Conservation (phyloP, 352 stramenopile genomes). For the Pythium sp. region DNA sequence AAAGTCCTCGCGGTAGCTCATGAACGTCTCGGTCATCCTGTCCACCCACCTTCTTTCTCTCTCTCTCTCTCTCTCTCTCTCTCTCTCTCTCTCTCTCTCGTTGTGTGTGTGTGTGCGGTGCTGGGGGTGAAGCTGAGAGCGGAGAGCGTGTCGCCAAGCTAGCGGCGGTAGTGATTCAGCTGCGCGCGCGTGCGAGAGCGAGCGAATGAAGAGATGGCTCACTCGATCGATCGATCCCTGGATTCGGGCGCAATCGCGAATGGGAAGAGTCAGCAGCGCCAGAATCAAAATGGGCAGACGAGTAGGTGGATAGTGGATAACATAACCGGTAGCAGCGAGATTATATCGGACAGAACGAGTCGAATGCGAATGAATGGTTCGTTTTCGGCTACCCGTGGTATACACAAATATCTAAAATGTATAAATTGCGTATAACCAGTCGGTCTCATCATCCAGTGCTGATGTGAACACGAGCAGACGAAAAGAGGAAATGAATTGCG, state of each 20-base stretch:
- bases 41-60: not conserved
- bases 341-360: too few relatives aligned
- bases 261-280: not conserved
- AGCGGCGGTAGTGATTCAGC: not conserved
- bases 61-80: not conserved
- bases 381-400: too few relatives aligned
- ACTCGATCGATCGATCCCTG: not conserved
- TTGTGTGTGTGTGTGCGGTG: not conserved
- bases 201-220: not conserved
- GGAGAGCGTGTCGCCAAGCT: not conserved
- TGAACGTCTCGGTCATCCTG: slow-evolving; percentile 72
- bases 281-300: not conserved
- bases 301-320: too few relatives aligned
- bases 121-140: not conserved
- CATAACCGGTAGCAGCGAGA: too few relatives aligned
- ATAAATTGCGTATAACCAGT: too few relatives aligned
- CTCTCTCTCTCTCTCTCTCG: not conserved
- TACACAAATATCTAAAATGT: too few relatives aligned
- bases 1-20: slow-evolving; percentile 84
- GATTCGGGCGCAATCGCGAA: not conserved
- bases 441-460: not conserved
- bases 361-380: too few relatives aligned
- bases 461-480: not conserved
- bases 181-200: not conserved
- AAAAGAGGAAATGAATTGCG: not conserved